Base-by-base conservation (phyloP, 139 green algal species). In the Zygnema circumcarinatum region DNA sequence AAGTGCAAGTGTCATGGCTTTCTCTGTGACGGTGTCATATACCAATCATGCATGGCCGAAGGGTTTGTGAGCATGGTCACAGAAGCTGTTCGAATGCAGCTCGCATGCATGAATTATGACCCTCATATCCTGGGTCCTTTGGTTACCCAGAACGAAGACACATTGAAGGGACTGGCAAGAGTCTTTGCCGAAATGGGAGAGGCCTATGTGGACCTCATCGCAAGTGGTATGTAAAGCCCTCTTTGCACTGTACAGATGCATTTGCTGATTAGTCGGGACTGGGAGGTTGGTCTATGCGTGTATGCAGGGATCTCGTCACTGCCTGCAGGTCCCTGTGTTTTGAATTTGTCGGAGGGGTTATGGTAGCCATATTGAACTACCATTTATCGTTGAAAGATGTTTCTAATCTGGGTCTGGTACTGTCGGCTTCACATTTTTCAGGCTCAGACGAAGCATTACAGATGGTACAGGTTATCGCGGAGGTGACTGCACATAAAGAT, bases 101-200 rank as follows among this genome's bases (percentile, higher is more conserved):
- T n/a, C n/a, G n/a, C n/a, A n/a, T n/a, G n/a, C n/a, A n/a, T n/a
- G n/a, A n/a, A n/a, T n/a, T n/a, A n/a, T n/a, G n/a, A n/a, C n/a
- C n/a, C n/a, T n/a, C n/a, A n/a, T n/a, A n/a, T n/a, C n/a, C n/a
- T n/a, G n/a, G n/a, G n/a, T n/a, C n/a, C n/a, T n/a, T n/a, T 62
- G 74, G 40, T 84, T n/a, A 68, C 76, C 54, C 94, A 98, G 73
- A 93, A 97, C 80, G 91, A 95, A 67, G 96, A 98, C 36, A 93
- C 91, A 0, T 92, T 94, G 29, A 98, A 98, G 92, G 96, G 90
- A 86, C 96, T 98, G 92, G 96, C 95, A 1, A 91, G 96, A 2
- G 92, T 98, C 38, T 98, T 98, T 94, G 94, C 95, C 0, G 96
- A 98, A 86, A 93, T 98, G 1, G 96, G 93, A 1, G 96, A 98